phyloP scores from a whole-genome alignment of 2,329 filamentous ascomycete species.

The Fusarium sp. region DNA sequence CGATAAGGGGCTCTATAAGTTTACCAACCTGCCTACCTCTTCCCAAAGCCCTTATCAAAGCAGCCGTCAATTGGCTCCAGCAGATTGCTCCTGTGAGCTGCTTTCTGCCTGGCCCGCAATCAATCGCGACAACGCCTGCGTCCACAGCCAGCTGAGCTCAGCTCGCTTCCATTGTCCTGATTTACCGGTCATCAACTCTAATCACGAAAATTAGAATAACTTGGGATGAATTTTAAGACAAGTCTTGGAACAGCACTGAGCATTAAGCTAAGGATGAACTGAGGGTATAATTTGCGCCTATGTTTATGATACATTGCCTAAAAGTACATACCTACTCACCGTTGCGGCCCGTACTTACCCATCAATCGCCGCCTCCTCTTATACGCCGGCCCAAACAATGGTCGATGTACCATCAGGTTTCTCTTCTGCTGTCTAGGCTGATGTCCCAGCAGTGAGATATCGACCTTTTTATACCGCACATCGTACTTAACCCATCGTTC shows the following conservation, averaged over 20 bases:
- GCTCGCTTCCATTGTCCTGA: too few relatives aligned
- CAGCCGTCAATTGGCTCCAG: too few relatives aligned
- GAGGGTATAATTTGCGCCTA: not conserved
- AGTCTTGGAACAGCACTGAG: not conserved
- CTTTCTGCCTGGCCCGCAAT: too few relatives aligned
- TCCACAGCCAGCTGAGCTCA: too few relatives aligned
- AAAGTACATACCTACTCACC: conserved; percentile 23
- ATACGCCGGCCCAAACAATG: conserved; percentile 27
- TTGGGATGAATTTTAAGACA: not conserved
- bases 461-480: conserved; percentile 66
- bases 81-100: too few relatives aligned
- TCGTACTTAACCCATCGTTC: conserved; percentile 66
- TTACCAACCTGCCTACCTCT: too few relatives aligned
- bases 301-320: conserved; percentile 4
- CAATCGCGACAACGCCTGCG: too few relatives aligned
- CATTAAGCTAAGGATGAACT: not conserved
- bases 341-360: conserved; percentile 32
- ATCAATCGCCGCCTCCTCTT: conserved; percentile 37
- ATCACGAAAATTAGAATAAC: not conserved
- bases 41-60: too few relatives aligned
- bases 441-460: conserved; percentile 57
- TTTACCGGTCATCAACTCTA: too few relatives aligned
- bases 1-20: too few relatives aligned
- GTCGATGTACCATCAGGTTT: conserved; percentile 16
- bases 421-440: conserved; percentile 31